Percentiles rank a stretch among this genome's conserved stretches.
phyloP scores from a whole-genome alignment of 768 basidiomycete species.

The Podaxis mareebaensis region DNA sequence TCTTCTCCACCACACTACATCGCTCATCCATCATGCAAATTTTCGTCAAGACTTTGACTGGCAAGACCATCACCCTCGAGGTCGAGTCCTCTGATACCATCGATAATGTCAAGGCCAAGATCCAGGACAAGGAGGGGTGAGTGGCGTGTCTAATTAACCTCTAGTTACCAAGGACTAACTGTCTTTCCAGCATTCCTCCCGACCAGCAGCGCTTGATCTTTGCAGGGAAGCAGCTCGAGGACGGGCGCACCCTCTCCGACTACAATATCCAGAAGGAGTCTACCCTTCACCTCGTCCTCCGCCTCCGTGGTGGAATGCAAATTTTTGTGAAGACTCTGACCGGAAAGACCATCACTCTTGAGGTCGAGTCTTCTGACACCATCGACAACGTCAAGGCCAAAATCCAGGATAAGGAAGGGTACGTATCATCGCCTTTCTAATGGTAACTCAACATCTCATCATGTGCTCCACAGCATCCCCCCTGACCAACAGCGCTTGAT shows the following conservation, averaged over 20 bases:
- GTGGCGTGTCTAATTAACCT: constrained; percentile 13
- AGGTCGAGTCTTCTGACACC: constrained; percentile 85
- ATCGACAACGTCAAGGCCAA: constrained; percentile 90
- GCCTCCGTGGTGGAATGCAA: constrained; percentile 91
- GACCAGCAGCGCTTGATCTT: constrained; percentile 97
- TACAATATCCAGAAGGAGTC: constrained; percentile 97
- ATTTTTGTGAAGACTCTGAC: constrained; percentile 84
- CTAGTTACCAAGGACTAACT: background rate
- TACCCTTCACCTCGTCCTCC: constrained; percentile 85
- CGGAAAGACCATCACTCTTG: constrained; percentile 91
- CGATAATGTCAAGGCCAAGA: constrained; percentile 80
- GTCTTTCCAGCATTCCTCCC: constrained; percentile 60
- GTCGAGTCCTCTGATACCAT: constrained; percentile 80
- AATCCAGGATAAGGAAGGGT: constrained; percentile 92
- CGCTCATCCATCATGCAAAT: constrained; percentile 39
- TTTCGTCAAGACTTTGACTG: constrained; percentile 74
- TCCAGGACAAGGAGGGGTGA: constrained; percentile 80
- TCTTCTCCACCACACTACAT: constrained; percentile 17
- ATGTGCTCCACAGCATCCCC: constrained; percentile 43
- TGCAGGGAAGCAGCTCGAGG: constrained; percentile 94
- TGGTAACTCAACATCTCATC: background rate
- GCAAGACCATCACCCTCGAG: constrained; percentile 90
- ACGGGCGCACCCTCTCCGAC: constrained; percentile 86
- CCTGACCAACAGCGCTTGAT: constrained; percentile 91
- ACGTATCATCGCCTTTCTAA: background rate